Evolutionary conservation across 805 yeast species (phyloP), one percentile per base, ranked within the genome.

Genomic region (Ascoidea asiatica): DNA sequence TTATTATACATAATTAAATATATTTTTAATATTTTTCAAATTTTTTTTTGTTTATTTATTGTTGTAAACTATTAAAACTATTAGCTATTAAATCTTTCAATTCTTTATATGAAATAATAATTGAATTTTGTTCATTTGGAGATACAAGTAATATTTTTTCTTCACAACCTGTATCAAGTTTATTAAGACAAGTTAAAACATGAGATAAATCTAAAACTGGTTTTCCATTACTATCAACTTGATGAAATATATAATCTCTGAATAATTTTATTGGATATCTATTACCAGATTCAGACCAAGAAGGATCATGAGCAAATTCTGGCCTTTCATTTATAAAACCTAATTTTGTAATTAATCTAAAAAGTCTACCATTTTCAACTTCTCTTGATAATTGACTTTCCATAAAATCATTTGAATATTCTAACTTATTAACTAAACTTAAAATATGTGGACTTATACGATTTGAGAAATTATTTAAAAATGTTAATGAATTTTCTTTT

Each of bases 141-240:
- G 92, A 80, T 1, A 87, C 86, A 43, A 92, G 69, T 58, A 89
- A 65, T 15, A 92, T 62, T 52, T 75, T 78, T 61, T 92, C 98
- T 43, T 85, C 88, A 33, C 81, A 72, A 1, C 97, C 97, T 5
- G 90, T 94, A 57, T 92, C 98, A 51, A 92, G 66, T 61, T 90
- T 92, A 63, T 90, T 90, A 55, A 92, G 65, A 53, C 82, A 75
- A 42, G 76, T 67, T 48, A 92, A 64, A 5, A 88, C 89, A 58
- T 87, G 87, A 1, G 88, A 79, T 53, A 92, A 66, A 60, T 92
- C 96, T 46, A 87, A 64, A 1, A 79, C 74, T 2, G 95, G 88
- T 53, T 72, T 72, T 13, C 95, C 95, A 20, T 61, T 61, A 43
- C 81, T 89, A 58, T 86, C 88, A 37, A 70, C 73, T 57, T 86